Evolutionary conservation across 2,329 filamentous ascomycete species (phyloP).

Genomic region (Ophiostoma himal-ulmi): DNA sequence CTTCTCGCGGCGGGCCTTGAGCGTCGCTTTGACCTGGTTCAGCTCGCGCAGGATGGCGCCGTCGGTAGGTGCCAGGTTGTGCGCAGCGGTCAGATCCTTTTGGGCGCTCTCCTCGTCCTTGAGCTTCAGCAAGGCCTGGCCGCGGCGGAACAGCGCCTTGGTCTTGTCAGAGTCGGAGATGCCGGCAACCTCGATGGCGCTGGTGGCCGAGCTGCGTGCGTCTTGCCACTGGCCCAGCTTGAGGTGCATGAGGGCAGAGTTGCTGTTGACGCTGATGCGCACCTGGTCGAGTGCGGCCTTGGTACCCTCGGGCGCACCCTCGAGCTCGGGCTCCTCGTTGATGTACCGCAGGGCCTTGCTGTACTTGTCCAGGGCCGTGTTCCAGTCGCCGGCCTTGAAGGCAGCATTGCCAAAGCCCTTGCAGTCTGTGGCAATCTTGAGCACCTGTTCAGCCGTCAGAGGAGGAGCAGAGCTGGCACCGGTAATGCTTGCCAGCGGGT

Average conservation of each 20-base stretch:
- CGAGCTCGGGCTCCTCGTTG: conserved; percentile 72
- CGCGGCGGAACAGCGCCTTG: conserved; percentile 84
- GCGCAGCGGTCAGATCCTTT: conserved; percentile 67
- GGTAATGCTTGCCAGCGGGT: conserved; percentile 22
- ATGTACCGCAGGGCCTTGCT: conserved; percentile 87
- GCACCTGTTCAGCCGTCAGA: conserved; percentile 60
- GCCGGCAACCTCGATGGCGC: conserved; percentile 62
- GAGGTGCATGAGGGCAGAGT: conserved; percentile 76
- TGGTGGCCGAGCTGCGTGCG: conserved; percentile 61
- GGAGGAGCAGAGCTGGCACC: conserved; percentile 34
- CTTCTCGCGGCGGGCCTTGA: conserved; percentile 69
- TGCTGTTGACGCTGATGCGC: conserved; percentile 81
- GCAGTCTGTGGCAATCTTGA: conserved; percentile 74
- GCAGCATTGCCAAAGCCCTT: conserved; percentile 91
- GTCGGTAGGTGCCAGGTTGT: conserved; percentile 68
- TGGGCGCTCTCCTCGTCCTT: conserved; percentile 83
- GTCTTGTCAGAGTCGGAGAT: conserved; percentile 72
- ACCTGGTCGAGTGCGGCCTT: conserved; percentile 63
- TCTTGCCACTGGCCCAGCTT: conserved; percentile 71
- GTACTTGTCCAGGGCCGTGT: conserved; percentile 79
- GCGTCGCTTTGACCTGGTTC: conserved; percentile 67
- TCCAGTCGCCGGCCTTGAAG: conserved; percentile 72
- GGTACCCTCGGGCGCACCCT: conserved; percentile 64
- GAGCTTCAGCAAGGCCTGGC: conserved; percentile 63
- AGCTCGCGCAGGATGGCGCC: conserved; percentile 70